These are phyloP conservation scores for Camellia japonica DNA, from an alignment of 148 eudicot species.

Conservation along the genomic window DNA sequence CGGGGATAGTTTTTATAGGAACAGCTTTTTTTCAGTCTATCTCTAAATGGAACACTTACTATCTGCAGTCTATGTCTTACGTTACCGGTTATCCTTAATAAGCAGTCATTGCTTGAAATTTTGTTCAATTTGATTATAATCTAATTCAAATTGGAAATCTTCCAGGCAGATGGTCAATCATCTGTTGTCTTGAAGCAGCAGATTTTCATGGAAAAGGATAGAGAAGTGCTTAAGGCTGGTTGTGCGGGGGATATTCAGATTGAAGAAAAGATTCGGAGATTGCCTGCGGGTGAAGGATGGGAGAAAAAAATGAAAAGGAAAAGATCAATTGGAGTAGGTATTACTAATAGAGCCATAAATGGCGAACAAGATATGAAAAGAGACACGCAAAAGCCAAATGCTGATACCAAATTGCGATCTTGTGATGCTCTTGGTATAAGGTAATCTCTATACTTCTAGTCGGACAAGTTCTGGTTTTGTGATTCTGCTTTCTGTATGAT, in stretches of 20 bases:
- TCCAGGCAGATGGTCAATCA: conserved; percentile 35
- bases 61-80: background rate
- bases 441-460: conserved; percentile 21
- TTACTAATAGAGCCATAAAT: conserved; percentile 27
- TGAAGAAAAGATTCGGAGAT: conserved; percentile 46
- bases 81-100: background rate
- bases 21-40: background rate
- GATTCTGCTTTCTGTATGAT: background rate
- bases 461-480: background rate
- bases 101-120: background rate
- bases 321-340: conserved; percentile 41
- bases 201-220: conserved; percentile 30
- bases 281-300: conserved; percentile 56
- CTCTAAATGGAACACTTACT: background rate
- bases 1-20: background rate
- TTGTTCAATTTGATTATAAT: background rate
- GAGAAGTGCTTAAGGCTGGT: conserved; percentile 21
- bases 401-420: conserved; percentile 34
- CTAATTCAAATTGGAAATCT: background rate
- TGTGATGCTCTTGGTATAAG: conserved; percentile 35
- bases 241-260: conserved; percentile 31
- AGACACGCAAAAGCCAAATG: conserved; percentile 31
- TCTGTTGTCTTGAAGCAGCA: conserved; percentile 36
- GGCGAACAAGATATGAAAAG: conserved; percentile 29
- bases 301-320: conserved; percentile 48